Base-by-base conservation (phyloP, 2,329 filamentous ascomycete species). In the Ciborinia camelliae region DNA sequence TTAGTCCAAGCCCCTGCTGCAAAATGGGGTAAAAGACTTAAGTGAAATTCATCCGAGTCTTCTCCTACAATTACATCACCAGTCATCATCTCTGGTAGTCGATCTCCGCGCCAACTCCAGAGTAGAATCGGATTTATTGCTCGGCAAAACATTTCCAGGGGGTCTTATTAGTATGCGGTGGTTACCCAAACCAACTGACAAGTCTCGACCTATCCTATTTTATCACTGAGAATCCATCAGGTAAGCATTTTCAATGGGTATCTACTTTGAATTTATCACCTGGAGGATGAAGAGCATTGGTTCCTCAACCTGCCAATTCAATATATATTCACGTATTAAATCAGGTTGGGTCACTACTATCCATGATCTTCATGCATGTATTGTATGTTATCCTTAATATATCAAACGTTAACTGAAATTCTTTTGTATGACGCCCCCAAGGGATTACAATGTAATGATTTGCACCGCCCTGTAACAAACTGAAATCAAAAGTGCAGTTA, bases 401-500 rank as follows among this genome's bases (percentile, higher is more conserved):
- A 50, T 32, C n/a, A 54, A 57, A 18, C 18, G 20, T 18, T 32
- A 50, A 32, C 23, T 41, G 30, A 23, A 48, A 58, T 41, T 51
- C 47, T 50, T 58, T 63, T 35, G 15, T 50, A 35, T 50, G 43
- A 63, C 62, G 43, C 62, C 62, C 51, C 41, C 28, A 35, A 50
- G 23, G 37, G 28, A 59, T 63, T 63, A 59, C 53, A 63, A 35
- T 48, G 32, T 50, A 37, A 47, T 14, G 30, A n/a, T 35, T 35
- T 47, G 41, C 43, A 26, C 50, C 53, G 12, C 20, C 53, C 43
- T 63, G 50, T 50, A 58, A 63, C 52, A 50, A 50, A 12, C 28
- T 26, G 4, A 32, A 51, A 39, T 39, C 32, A 59, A 37, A 48
- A 32, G 62, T 48, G 43, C 32, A 47, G 30, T n/a, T n/a, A n/a